phyloP scores from a whole-genome alignment of 106 monocot species.

The Phalaenopsis equestris region DNA sequence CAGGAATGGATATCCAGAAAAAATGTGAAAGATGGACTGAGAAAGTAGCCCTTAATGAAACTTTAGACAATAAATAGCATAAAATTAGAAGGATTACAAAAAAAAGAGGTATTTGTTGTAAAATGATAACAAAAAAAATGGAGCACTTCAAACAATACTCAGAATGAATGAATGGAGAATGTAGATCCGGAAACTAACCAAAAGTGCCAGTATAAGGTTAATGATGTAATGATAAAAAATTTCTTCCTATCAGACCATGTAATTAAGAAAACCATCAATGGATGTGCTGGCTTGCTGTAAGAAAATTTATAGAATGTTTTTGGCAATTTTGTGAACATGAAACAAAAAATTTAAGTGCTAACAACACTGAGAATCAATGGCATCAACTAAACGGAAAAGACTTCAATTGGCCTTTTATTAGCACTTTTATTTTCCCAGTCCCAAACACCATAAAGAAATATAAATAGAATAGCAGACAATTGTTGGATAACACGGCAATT shows the following conservation, averaged over 20 bases:
- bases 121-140: neutral
- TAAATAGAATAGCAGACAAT: neutral
- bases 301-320: neutral
- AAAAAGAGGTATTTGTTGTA: neutral
- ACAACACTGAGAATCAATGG: neutral
- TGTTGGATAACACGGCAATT: neutral
- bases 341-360: neutral
- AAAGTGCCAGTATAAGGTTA: neutral
- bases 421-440: neutral
- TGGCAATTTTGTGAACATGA: neutral
- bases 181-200: neutral
- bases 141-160: neutral
- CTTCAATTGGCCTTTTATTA: neutral
- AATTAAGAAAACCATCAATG: neutral
- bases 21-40: neutral
- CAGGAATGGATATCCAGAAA: neutral
- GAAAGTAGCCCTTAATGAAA: neutral
- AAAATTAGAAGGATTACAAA: neutral
- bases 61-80: neutral
- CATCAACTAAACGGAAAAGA: neutral
- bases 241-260: neutral
- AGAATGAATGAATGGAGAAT: neutral
- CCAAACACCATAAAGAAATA: neutral
- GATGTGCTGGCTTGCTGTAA: neutral
- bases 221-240: neutral